Evolutionary conservation across 805 yeast species (phyloP).

Genomic region (Sugiyamaella americana): DNA sequence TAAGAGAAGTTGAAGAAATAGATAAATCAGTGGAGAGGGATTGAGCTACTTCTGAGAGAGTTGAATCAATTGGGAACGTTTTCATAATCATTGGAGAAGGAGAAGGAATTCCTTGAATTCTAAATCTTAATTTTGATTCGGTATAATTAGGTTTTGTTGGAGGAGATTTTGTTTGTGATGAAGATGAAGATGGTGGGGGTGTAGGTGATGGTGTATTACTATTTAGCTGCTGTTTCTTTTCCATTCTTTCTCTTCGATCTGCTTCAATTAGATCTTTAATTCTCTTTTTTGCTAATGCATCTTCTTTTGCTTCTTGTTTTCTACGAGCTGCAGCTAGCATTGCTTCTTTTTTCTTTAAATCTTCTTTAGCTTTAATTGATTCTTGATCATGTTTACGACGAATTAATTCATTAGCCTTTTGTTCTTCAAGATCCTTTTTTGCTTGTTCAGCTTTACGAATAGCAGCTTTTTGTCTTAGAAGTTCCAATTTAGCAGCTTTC

Average conservation of each 20-base stretch:
- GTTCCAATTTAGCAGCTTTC: slow-evolving; percentile 26
- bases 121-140: slow-evolving; percentile 24
- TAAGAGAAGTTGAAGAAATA: slow-evolving; percentile 17
- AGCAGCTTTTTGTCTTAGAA: slow-evolving; percentile 28
- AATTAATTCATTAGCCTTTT: slow-evolving; percentile 26
- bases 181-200: slow-evolving; percentile 16
- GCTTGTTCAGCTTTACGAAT: slow-evolving; percentile 28
- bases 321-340: slow-evolving; percentile 29
- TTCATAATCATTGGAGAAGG: slow-evolving; percentile 22
- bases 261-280: slow-evolving; percentile 32
- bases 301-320: slow-evolving; percentile 27
- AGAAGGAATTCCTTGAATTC: slow-evolving; percentile 15
- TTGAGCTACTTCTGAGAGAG: slow-evolving; percentile 27
- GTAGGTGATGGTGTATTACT: slow-evolving; percentile 8
- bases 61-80: slow-evolving; percentile 24
- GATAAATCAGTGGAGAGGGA: slow-evolving; percentile 22
- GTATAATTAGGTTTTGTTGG: slow-evolving; percentile 16
- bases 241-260: slow-evolving; percentile 29
- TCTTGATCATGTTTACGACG: slow-evolving; percentile 28
- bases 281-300: slow-evolving; percentile 27
- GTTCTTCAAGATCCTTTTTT: slow-evolving; percentile 27
- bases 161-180: slow-evolving; percentile 2
- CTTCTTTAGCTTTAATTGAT: slow-evolving; percentile 25
- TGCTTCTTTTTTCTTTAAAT: slow-evolving; percentile 29
- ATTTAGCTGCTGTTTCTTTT: slow-evolving; percentile 9